Evolutionary conservation across 2,329 filamentous ascomycete genomes (phyloP).

Genomic region (Aphanoascus verrucosus): DNA sequence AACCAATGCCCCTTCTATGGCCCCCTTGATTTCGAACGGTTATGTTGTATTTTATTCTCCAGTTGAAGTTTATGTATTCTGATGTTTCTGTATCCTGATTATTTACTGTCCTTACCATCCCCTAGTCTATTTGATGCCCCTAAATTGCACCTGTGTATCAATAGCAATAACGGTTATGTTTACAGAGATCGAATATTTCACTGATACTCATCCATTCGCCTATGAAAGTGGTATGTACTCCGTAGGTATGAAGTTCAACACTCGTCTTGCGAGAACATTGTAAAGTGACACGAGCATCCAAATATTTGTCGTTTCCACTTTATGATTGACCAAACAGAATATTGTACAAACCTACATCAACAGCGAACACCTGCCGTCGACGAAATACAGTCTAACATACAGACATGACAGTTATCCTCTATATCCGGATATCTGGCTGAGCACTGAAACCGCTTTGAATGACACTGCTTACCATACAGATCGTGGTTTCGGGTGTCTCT

Average conservation of each 20-base stretch:
- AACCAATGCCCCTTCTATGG: neutral
- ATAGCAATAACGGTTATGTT: neutral
- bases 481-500: neutral
- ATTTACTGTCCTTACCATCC: neutral
- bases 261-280: too few relatives aligned
- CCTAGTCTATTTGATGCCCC: neutral
- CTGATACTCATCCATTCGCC: neutral
- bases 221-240: neutral
- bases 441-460: neutral
- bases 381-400: neutral
- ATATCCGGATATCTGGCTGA: neutral
- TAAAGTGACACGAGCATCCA: neutral
- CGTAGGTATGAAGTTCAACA: neutral
- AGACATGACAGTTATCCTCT: neutral
- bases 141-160: neutral
- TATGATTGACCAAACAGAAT: neutral
- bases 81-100: slow-evolving; percentile 1
- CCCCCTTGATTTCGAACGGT: neutral
- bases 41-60: neutral
- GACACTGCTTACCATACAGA: neutral
- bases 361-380: neutral
- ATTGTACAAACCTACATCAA: neutral
- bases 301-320: neutral
- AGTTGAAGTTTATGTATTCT: neutral
- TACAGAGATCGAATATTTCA: neutral